Conservation (phyloP, 169 alveolate species). For the Theileria equi region DNA sequence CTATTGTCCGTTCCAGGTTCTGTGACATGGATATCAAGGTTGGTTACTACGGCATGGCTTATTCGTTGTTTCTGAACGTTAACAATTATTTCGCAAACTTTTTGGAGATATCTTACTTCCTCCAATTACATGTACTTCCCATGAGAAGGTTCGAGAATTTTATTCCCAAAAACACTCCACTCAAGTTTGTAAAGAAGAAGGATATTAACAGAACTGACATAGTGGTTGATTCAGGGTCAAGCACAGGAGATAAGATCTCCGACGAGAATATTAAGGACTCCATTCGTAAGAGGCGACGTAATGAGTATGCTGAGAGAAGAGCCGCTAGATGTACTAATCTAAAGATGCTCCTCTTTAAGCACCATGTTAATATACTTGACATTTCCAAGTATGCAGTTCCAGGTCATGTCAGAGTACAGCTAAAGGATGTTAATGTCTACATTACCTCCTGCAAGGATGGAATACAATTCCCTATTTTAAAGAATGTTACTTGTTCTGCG, state of each 20-base stretch:
- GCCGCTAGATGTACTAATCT: too few relatives aligned
- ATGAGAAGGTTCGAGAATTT: conserved; percentile 23
- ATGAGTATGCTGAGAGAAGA: too few relatives aligned
- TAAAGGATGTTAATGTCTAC: conserved; percentile 5
- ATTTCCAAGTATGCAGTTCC: neutral
- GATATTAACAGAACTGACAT: conserved; percentile 6
- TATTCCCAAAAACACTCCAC: conserved; percentile 2
- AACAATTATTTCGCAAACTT: conserved; percentile 6
- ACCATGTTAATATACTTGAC: neutral
- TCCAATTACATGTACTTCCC: conserved; percentile 5
- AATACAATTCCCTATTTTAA: neutral
- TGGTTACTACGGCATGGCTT: conserved; percentile 18
- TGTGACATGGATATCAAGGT: neutral
- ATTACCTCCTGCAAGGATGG: too few relatives aligned
- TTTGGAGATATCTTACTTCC: neutral
- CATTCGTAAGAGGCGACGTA: too few relatives aligned
- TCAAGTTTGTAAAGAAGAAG: neutral
- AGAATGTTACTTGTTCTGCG: conserved; percentile 10
- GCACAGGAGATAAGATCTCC: too few relatives aligned
- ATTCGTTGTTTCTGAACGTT: conserved; percentile 1
- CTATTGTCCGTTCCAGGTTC: too few relatives aligned
- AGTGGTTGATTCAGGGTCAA: too few relatives aligned
- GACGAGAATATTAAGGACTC: too few relatives aligned
- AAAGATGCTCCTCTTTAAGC: neutral
- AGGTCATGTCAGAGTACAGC: conserved; percentile 5